These are phyloP conservation scores for Huntiella decipiens DNA, from an alignment of 2,329 filamentous ascomycete species.

Conservation along the genomic window DNA sequence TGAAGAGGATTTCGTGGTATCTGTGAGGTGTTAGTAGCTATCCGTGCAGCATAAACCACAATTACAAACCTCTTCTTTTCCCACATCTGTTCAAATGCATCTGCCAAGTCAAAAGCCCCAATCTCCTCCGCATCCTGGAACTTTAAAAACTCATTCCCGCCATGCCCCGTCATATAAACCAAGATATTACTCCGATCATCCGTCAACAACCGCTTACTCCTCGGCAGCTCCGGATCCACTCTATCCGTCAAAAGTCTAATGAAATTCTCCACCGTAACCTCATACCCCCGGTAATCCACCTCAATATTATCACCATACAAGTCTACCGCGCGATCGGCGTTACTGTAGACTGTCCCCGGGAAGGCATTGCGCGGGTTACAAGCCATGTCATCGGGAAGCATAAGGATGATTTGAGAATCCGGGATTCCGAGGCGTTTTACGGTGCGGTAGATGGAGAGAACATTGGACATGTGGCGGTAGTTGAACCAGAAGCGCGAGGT, in stretches of 20 bases:
- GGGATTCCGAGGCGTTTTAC: conserved; percentile 96
- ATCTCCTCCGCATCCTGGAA: conserved; percentile 98
- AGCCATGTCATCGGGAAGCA: conserved; percentile 99
- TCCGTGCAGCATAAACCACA: not conserved
- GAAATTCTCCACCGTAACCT: conserved; percentile 98
- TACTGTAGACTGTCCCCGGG: conserved; percentile 94
- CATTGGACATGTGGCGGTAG: conserved; percentile 94
- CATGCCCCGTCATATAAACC: conserved; percentile 98
- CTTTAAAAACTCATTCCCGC: conserved; percentile 93
- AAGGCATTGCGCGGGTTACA: conserved; percentile 98
- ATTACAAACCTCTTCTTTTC: conserved; percentile 77
- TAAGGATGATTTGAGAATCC: conserved; percentile 96
- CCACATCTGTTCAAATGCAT: conserved; percentile 99
- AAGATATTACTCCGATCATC: conserved; percentile 93
- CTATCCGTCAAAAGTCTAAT: conserved; percentile 88
- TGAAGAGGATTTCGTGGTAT: conserved; percentile 95
- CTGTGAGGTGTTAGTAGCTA: conserved; percentile 20
- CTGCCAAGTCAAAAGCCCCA: conserved; percentile 82
- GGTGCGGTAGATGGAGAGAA: conserved; percentile 89
- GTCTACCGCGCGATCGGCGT: conserved; percentile 86
- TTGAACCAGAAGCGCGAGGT: conserved; percentile 99
- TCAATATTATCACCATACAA: conserved; percentile 98
- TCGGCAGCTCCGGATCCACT: conserved; percentile 81
- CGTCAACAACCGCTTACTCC: conserved; percentile 82
- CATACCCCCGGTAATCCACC: conserved; percentile 94